Conservation (phyloP, 768 basidiomycete species). For the Lactifluus subvellereus region DNA sequence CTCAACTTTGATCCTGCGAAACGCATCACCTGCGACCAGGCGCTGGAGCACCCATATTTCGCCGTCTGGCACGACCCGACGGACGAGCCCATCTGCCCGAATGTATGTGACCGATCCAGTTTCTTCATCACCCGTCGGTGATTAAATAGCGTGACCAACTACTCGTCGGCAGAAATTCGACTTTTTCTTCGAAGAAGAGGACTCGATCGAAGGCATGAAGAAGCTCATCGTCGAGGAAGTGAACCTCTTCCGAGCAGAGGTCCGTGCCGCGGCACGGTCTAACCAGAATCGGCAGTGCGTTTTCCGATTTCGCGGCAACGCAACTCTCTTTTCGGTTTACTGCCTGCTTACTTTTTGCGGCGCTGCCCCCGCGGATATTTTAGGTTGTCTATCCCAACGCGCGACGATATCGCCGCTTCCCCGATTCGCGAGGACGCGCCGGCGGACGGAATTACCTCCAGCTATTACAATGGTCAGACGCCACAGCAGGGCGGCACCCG, state of each 20-base stretch:
- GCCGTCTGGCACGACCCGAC: conserved; percentile 98
- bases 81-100: conserved; percentile 83
- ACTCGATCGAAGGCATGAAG: conserved; percentile 97
- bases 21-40: conserved; percentile 94
- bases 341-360: background rate
- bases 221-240: conserved; percentile 92
- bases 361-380: background rate
- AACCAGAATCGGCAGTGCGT: conserved; percentile 66
- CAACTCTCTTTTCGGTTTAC: background rate
- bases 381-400: conserved; percentile 72
- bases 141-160: background rate
- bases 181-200: conserved; percentile 95
- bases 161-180: conserved; percentile 68
- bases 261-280: conserved; percentile 68
- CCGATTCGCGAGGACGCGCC: conserved; percentile 58
- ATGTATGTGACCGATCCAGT: conserved; percentile 39
- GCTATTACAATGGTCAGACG: conserved; percentile 44
- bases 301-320: background rate
- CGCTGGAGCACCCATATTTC: conserved; percentile 89
- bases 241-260: conserved; percentile 79
- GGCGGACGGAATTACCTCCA: conserved; percentile 63
- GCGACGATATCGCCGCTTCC: conserved; percentile 76
- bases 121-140: no score
- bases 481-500: conserved; percentile 24
- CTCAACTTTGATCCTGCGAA: conserved; percentile 95